Conservation (phyloP, 2,329 filamentous ascomycete species). For the Zymoseptoria pseudotritici region DNA sequence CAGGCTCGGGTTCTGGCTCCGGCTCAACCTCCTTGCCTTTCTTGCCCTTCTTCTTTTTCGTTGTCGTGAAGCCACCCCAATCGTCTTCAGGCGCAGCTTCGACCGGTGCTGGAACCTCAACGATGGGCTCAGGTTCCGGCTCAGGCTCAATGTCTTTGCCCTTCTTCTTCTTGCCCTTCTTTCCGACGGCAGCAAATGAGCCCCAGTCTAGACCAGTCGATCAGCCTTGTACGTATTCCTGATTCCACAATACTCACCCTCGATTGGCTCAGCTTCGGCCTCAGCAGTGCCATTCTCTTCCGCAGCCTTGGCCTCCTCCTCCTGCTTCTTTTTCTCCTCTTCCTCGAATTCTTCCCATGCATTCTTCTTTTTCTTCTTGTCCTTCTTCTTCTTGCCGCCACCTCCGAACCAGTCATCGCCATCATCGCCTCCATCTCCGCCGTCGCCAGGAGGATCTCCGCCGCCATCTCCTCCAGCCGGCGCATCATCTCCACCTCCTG, state of each 20-base stretch:
- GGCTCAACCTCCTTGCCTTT: slow-evolving; percentile 13
- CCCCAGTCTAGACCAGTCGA: slow-evolving; percentile 30
- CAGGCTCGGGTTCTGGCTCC: slow-evolving; percentile 12
- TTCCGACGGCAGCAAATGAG: slow-evolving; percentile 28
- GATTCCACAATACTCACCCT: slow-evolving; percentile 12
- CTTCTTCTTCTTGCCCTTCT: slow-evolving; percentile 24
- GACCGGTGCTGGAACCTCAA: slow-evolving; percentile 2
- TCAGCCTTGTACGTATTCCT: not conserved
- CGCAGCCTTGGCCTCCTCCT: slow-evolving; percentile 32
- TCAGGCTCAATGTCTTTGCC: slow-evolving; percentile 14
- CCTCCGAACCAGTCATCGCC: slow-evolving; percentile 29
- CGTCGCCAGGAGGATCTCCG: slow-evolving; percentile 24
- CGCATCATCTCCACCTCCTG: slow-evolving; percentile 26
- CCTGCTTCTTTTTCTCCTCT: slow-evolving; percentile 31
- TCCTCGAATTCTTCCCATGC: slow-evolving; percentile 30
- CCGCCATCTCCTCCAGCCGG: slow-evolving; percentile 24
- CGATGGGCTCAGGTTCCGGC: slow-evolving; percentile 13
- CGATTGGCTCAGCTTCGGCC: slow-evolving; percentile 20
- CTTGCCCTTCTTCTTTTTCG: slow-evolving; percentile 31
- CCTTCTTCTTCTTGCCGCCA: slow-evolving; percentile 30
- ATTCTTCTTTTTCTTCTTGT: slow-evolving; percentile 37
- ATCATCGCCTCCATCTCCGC: slow-evolving; percentile 27
- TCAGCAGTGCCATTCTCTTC: slow-evolving; percentile 25
- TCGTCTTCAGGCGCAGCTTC: slow-evolving; percentile 18
- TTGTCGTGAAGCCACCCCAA: slow-evolving; percentile 28